phyloP scores from a whole-genome alignment of 2,329 filamentous ascomycete genomes.

The Hypomyces rosellus region DNA sequence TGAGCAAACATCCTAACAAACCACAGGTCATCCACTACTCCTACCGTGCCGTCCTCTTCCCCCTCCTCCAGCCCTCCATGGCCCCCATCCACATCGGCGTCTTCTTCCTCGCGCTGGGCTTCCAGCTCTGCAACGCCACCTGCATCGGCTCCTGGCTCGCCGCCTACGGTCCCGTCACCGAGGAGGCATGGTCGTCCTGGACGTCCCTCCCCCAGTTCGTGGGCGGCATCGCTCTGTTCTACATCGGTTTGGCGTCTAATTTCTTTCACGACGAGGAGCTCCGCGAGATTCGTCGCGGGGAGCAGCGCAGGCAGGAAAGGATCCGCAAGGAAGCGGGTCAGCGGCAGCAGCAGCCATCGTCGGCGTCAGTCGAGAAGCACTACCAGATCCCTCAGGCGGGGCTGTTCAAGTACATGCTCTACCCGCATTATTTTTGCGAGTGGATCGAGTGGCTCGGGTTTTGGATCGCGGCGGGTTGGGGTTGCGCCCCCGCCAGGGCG shows the following conservation, averaged over 20 bases:
- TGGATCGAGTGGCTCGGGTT: slow-evolving; percentile 96
- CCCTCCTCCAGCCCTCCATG: slow-evolving; percentile 84
- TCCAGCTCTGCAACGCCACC: slow-evolving; percentile 76
- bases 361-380: slow-evolving; percentile 56
- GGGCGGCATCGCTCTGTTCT: slow-evolving; percentile 68
- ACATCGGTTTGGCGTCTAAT: slow-evolving; percentile 69
- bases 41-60: slow-evolving; percentile 80
- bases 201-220: slow-evolving; percentile 43
- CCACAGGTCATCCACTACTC: slow-evolving; percentile 71
- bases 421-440: slow-evolving; percentile 91
- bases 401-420: slow-evolving; percentile 75
- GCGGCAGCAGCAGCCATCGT: slow-evolving; percentile 17
- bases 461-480: slow-evolving; percentile 64
- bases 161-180: slow-evolving; percentile 67
- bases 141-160: slow-evolving; percentile 75
- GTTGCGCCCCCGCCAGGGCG: slow-evolving; percentile 66
- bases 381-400: slow-evolving; percentile 83
- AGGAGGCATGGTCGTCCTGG: slow-evolving; percentile 39
- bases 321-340: slow-evolving; percentile 29
- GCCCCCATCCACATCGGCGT: slow-evolving; percentile 74
- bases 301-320: slow-evolving; percentile 49
- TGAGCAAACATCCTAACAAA: slow-evolving; percentile 10
- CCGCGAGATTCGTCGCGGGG: slow-evolving; percentile 73
- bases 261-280: slow-evolving; percentile 87
- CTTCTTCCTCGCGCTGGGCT: slow-evolving; percentile 56